Evolutionary conservation across 345 rosid genomes (phyloP).

Genomic region (Melaleuca quinquenervia): DNA sequence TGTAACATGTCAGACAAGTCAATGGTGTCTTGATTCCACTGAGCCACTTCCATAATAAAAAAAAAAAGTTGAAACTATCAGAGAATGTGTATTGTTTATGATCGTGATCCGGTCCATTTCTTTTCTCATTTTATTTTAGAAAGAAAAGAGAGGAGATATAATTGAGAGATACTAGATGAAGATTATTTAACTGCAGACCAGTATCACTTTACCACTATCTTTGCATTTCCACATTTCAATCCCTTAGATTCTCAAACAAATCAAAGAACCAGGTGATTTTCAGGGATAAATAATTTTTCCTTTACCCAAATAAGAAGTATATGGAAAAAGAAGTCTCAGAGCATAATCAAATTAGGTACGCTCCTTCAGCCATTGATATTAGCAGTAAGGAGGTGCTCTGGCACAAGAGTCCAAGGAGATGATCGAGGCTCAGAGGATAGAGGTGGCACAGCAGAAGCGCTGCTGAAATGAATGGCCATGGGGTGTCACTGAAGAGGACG

Average conservation of each 20-base stretch:
- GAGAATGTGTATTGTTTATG: not conserved
- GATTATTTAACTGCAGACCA: not conserved
- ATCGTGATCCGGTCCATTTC: not conserved
- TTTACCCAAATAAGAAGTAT: not conserved
- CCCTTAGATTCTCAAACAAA: not conserved
- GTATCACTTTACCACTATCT: not conserved
- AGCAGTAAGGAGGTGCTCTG: not conserved
- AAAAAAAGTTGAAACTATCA: not conserved
- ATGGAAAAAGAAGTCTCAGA: not conserved
- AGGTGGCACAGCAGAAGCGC: not conserved
- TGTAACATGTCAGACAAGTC: not conserved
- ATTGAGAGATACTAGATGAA: not conserved
- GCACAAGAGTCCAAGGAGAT: not conserved
- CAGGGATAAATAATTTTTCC: not conserved
- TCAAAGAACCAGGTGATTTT: not conserved
- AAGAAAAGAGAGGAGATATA: not conserved
- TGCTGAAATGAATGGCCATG: not conserved
- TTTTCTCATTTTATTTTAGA: not conserved
- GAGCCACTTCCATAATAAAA: not conserved
- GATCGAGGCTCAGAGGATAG: not conserved
- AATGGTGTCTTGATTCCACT: not conserved
- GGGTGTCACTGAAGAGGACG: not conserved
- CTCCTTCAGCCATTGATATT: not conserved
- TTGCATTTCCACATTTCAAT: not conserved
- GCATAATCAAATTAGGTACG: not conserved